Percentiles rank a stretch among this genome's conserved stretches.
phyloP scores from a whole-genome alignment of 176 grass and related monocot species.

The Aegilops umbellulata region DNA sequence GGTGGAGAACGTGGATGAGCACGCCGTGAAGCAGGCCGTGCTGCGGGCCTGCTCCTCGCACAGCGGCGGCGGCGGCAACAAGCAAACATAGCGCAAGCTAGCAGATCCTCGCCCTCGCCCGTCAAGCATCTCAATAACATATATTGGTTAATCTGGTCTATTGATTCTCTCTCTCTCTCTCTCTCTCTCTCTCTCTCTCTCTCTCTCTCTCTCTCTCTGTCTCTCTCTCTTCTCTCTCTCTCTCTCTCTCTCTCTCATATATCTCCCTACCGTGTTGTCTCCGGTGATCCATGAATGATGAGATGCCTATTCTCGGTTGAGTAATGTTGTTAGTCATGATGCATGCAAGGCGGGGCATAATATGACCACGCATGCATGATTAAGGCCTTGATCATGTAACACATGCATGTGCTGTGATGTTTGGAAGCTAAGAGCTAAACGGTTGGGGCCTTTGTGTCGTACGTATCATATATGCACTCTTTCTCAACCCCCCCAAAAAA shows the following conservation, averaged over 20 bases:
- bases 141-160: background rate
- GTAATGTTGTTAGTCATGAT: conserved; percentile 24
- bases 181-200: background rate
- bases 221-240: background rate
- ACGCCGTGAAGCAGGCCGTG: conserved; percentile 79
- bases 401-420: background rate
- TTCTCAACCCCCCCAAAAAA: too few species aligned
- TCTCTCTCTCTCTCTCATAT: background rate
- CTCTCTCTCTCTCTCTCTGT: background rate
- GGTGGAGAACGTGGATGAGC: conserved; percentile 56
- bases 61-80: conserved; percentile 32
- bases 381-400: conserved; percentile 9
- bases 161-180: background rate
- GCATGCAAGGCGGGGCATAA: background rate
- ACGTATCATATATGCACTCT: background rate
- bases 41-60: conserved; percentile 55
- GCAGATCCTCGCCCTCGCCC: background rate
- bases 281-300: background rate
- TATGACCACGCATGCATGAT: background rate
- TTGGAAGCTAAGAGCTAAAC: conserved; percentile 16
- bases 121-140: background rate
- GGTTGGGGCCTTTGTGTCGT: background rate
- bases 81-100: conserved; percentile 8
- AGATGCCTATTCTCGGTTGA: background rate
- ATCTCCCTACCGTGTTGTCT: background rate